Base-by-base conservation (phyloP, 805 yeast genomes). In the Candida loeiensis region DNA sequence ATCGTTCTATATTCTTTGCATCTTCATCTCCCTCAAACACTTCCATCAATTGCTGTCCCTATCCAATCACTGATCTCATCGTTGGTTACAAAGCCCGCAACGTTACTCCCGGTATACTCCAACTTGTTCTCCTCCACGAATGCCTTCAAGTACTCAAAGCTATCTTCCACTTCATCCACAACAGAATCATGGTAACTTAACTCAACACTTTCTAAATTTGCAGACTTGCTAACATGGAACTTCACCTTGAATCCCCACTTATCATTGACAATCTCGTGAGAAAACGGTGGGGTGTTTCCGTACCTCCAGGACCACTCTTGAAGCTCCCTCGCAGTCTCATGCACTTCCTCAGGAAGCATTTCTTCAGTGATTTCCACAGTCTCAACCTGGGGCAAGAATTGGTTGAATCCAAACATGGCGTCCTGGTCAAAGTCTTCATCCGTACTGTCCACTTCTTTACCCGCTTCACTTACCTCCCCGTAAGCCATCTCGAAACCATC, bases 271-370 rank as follows among this genome's bases (percentile, higher is more conserved):
- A 84, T 55, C 1, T 53, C 51, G 43, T 85, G 79, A 29, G 73
- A 67, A 56, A 91, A 93, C 43, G 67, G 71, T 0, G 97, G 96
- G 0, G 96, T 83, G 15, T 72, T 66, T 1, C 88, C 90, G 58
- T 64, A 88, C 26, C 65, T 76, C 95, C 96, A 90, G 1, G 75
- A 65, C 85, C 93, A 83, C 15, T 70, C 59, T 31, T 63, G 53
- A 14, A 87, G 61, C 19, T 70, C 71, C 0, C 59, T 43, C 22
- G 69, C 67, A 0, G 65, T 63, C 2, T 65, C 51, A 2, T 40
- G 20, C 0, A 84, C 64, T 22, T 77, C 78, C 1, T 48, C 55
- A 19, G 54, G 73, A 38, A 46, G 60, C 7, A 54, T 62, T 1
- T 49, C 44, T 1, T 53, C 55, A 20, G 53, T 61, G 4, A 64